Evolutionary conservation across 805 yeast species (phyloP).

Genomic region (Clavispora santaluciae): DNA sequence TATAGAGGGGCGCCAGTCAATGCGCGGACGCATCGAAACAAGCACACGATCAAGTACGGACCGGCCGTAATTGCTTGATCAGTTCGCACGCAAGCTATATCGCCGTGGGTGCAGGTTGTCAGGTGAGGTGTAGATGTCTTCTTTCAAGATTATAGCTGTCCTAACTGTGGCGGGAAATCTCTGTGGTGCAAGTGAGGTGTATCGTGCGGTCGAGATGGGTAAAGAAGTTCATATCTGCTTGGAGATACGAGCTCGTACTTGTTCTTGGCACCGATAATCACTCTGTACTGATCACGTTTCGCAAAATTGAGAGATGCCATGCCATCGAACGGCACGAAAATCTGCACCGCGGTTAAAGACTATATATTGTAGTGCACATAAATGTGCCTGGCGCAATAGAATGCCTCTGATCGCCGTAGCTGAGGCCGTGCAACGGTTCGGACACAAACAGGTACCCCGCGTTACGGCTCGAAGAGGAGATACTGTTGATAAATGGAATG

Average conservation of each 20-base stretch:
- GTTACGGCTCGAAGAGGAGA: not conserved
- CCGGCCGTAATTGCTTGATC: too few species aligned
- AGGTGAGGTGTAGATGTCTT: too few species aligned
- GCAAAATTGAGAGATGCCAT: not conserved
- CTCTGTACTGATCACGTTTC: not conserved
- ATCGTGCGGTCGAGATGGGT: too few species aligned
- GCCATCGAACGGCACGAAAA: not conserved
- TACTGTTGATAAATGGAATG: not conserved
- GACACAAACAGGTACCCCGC: not conserved
- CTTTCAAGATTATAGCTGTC: too few species aligned
- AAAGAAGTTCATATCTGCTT: too few species aligned
- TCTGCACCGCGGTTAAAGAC: not conserved
- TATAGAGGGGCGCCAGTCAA: not conserved
- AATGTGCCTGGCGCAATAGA: not conserved
- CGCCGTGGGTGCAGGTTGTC: too few species aligned
- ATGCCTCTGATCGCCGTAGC: not conserved
- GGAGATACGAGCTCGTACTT: not conserved
- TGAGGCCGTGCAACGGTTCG: not conserved
- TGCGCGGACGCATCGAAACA: not conserved
- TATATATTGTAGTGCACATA: not conserved
- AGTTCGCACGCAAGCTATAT: too few species aligned
- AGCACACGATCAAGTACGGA: not conserved
- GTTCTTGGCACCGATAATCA: not conserved
- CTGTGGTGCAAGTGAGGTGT: too few species aligned
- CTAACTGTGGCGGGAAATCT: too few species aligned